Evolutionary conservation across 768 basidiomycete genomes (phyloP).

Genomic region (Astraeus odoratus): DNA sequence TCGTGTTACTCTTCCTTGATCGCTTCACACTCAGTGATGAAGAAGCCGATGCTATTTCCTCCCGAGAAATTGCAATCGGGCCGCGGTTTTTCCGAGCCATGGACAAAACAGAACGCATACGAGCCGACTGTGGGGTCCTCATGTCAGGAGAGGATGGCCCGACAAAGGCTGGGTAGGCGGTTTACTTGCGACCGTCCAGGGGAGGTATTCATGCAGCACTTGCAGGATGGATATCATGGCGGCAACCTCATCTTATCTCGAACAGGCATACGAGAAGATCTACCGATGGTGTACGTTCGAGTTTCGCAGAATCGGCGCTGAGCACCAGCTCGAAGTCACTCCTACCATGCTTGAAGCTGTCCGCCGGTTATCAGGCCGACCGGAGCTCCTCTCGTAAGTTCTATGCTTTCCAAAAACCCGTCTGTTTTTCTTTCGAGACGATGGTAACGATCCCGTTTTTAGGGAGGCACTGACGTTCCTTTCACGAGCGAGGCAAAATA

Average conservation of each 20-base stretch:
- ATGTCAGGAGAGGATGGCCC: slow-evolving; percentile 82
- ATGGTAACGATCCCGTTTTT: no score
- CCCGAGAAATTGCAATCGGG: slow-evolving; percentile 72
- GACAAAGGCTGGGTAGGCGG: slow-evolving; percentile 62
- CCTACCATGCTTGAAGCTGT: slow-evolving; percentile 65
- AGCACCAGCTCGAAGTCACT: slow-evolving; percentile 64
- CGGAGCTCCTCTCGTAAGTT: slow-evolving; percentile 55
- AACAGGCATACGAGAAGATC: slow-evolving; percentile 87
- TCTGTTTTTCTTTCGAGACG: background rate
- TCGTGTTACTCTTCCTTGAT: slow-evolving; percentile 72
- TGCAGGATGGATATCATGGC: slow-evolving; percentile 84
- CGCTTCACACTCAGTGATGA: slow-evolving; percentile 77
- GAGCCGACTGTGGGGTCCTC: slow-evolving; percentile 78
- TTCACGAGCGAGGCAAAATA: slow-evolving; percentile 74
- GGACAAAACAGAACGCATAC: slow-evolving; percentile 78
- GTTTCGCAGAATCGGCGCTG: slow-evolving; percentile 72
- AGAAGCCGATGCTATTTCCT: slow-evolving; percentile 69
- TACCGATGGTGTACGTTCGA: slow-evolving; percentile 81
- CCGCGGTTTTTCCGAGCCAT: slow-evolving; percentile 75
- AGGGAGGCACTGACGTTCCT: slow-evolving; percentile 74
- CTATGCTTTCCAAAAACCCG: background rate
- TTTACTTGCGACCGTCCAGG: background rate
- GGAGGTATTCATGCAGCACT: background rate
- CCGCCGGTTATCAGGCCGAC: slow-evolving; percentile 63
- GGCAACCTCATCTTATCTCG: slow-evolving; percentile 71